phyloP scores from a whole-genome alignment of 1,284 basidiomycete species.

The Lignosus rhinocerotis region DNA sequence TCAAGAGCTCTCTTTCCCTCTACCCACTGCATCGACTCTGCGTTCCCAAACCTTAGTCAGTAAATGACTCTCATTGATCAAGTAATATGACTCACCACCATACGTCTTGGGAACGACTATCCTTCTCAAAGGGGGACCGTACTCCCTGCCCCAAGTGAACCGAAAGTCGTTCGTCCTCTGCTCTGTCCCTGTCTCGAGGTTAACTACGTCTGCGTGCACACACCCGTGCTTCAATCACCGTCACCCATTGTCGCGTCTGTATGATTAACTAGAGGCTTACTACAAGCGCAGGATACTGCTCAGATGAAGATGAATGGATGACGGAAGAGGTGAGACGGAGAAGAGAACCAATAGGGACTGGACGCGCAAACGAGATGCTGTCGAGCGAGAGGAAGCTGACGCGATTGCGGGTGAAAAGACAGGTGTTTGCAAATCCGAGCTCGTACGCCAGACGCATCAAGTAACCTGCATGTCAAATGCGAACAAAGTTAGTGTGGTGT shows the following conservation, averaged over 20 bases:
- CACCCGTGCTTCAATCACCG: constrained; percentile 55
- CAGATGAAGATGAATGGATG: constrained; percentile 50
- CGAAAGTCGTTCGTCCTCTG: constrained; percentile 72
- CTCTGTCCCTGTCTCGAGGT: constrained; percentile 69
- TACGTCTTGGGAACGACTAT: constrained; percentile 74
- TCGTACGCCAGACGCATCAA: constrained; percentile 71
- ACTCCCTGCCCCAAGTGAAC: constrained; percentile 62
- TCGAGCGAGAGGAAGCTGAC: constrained; percentile 78
- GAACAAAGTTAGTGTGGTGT: not conserved
- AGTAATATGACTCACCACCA: constrained; percentile 44
- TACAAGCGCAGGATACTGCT: constrained; percentile 48
- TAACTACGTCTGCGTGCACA: constrained; percentile 76
- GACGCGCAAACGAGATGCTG: constrained; percentile 76
- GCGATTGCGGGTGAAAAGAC: constrained; percentile 67
- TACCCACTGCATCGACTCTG: constrained; percentile 82
- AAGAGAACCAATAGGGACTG: constrained; percentile 82
- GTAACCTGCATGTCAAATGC: constrained; percentile 37
- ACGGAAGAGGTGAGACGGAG: constrained; percentile 72
- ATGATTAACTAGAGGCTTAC: constrained; percentile 33
- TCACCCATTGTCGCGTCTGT: not conserved
- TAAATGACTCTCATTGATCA: not conserved
- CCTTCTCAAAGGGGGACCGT: constrained; percentile 43
- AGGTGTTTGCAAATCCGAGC: constrained; percentile 76
- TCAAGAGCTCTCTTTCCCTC: constrained; percentile 73
- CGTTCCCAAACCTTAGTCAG: not conserved